Evolutionary conservation across 768 basidiomycete genomes (phyloP).

Genomic region (Trametes cubensis): DNA sequence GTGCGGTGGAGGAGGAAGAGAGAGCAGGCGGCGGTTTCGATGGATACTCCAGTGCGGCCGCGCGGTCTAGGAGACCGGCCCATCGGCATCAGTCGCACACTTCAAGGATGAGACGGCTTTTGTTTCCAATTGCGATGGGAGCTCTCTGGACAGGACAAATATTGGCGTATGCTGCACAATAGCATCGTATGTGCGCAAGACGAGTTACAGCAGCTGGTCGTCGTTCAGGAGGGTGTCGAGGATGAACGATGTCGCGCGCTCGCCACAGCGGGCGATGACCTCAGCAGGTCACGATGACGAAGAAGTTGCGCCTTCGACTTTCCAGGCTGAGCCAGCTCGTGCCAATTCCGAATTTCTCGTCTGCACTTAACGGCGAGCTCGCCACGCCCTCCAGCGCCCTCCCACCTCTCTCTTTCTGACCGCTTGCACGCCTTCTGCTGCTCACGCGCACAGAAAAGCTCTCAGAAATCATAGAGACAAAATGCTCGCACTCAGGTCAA

Average conservation of each 20-base stretch:
- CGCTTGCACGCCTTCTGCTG: slow-evolving; percentile 2
- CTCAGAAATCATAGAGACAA: neutral
- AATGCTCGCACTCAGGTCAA: slow-evolving; percentile 26
- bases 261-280: slow-evolving; percentile 2
- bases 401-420: neutral
- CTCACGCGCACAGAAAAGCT: neutral
- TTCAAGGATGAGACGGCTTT: neutral
- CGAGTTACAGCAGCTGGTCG: neutral
- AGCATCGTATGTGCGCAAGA: too few relatives aligned
- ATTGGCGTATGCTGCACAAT: too few relatives aligned
- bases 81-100: neutral
- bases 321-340: slow-evolving; percentile 3
- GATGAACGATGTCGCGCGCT: slow-evolving; percentile 1
- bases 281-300: slow-evolving; percentile 13
- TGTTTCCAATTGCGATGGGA: neutral
- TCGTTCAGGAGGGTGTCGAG: neutral
- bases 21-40: slow-evolving; percentile 13
- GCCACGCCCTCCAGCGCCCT: neutral
- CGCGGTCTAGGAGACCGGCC: neutral
- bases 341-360: slow-evolving; percentile 24
- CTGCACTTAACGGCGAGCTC: slow-evolving; percentile 10
- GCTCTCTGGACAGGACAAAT: too few relatives aligned
- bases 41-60: slow-evolving; percentile 14
- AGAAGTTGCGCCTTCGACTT: neutral
- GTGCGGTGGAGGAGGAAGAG: neutral